phyloP scores from a whole-genome alignment of 306 rosid genomes.

The Trichosanthes truncata region DNA sequence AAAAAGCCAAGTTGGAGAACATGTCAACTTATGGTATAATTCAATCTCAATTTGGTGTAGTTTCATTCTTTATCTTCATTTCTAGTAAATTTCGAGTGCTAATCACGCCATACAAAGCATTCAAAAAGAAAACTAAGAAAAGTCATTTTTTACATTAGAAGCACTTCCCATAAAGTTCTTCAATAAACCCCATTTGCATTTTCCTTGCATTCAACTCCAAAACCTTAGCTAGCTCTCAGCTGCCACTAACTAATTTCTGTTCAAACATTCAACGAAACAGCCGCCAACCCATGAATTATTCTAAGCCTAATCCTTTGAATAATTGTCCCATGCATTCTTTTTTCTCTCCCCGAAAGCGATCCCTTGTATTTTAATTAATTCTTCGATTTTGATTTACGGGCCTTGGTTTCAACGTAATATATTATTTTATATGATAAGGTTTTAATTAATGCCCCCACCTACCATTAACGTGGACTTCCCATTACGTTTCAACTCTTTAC shows the following conservation, averaged over 20 bases:
- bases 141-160: not conserved
- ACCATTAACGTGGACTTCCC: not conserved
- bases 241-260: not conserved
- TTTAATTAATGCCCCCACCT: not conserved
- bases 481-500: not conserved
- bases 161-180: not conserved
- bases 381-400: not conserved
- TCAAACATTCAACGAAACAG: not conserved
- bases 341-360: not conserved
- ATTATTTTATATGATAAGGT: not conserved
- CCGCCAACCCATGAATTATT: constrained; percentile 7
- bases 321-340: not conserved
- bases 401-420: not conserved
- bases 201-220: not conserved
- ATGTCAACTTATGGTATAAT: not conserved
- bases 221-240: not conserved
- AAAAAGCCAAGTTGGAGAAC: not conserved
- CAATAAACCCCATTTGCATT: not conserved
- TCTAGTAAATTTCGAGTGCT: not conserved
- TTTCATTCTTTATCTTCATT: not conserved
- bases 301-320: not conserved
- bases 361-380: not conserved
- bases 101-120: not conserved
- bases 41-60: not conserved
- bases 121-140: not conserved